Base-by-base conservation (phyloP, 805 yeast genomes). In the Schwanniomyces sp. region DNA sequence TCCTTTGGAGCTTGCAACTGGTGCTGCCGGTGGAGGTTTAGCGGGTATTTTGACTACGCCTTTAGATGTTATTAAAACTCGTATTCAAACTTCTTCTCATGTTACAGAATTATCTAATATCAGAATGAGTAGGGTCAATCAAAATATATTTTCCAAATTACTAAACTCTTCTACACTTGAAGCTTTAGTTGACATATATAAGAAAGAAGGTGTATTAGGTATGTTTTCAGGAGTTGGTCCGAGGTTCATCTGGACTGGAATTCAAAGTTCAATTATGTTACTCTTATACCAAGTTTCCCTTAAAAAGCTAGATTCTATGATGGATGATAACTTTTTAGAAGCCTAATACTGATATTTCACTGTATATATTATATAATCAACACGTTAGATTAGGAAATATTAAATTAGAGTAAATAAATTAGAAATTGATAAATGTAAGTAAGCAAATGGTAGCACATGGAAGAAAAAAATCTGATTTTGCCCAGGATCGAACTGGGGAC, bases 401-500 rank as follows among this genome's bases (percentile, higher is more conserved):
- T 32, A 32, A n/a, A 30, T 12, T 30, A 30, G 34, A 30, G 7
- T 12, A 7, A 30, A n/a, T 11, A 30, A 12, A 12, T 30, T 30
- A 6, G 11, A 12, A 12, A 30, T n/a, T 12, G 16, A 30, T 7
- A 21, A 4, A 21, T 21, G 5, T 21, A 5, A 21, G 5, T 21
- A 21, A 21, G 24, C 5, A 21, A 21, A 21, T 21, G 24, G 24
- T 21, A 4, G 5, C 21, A 30, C n/a, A 16, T 7, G 21, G 6
- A 37, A 6, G 60, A 56, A 61, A 69, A 74, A 75, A 64, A 65
- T 64, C 57, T 91, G 97, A 90, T 86, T 89, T 85, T 87, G 91
- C 97, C 97, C 97, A 91, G 97, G 97, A 90, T 92, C 97, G 97
- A 92, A 92, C 97, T 91, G 97, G 97, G 97, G 97, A 92, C 97